phyloP scores from a whole-genome alignment of 306 rosid genomes.

The Coriaria nepalensis region DNA sequence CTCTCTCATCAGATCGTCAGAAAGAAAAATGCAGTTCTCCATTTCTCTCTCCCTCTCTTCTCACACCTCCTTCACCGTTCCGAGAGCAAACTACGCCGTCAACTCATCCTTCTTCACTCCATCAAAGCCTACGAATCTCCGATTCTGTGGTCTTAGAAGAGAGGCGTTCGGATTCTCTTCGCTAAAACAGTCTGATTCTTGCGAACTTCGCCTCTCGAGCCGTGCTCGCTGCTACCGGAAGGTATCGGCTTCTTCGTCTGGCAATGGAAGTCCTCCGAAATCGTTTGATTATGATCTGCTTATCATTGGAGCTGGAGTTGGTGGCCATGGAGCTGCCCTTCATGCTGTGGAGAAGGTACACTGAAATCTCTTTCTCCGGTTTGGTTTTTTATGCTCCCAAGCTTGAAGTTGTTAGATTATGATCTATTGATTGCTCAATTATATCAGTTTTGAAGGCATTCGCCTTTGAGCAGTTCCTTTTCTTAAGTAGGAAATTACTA shows the following conservation, averaged over 20 bases:
- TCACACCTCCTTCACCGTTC: conserved; percentile 26
- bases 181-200: conserved; percentile 16
- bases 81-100: conserved; percentile 30
- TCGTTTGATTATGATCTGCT: conserved; percentile 83
- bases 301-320: conserved; percentile 95
- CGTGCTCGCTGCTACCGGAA: conserved; percentile 8
- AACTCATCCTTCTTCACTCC: conserved; percentile 9
- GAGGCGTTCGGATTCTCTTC: conserved; percentile 54
- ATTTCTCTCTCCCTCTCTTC: conserved; percentile 56
- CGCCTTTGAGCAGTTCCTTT: neutral
- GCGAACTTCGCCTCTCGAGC: conserved; percentile 15
- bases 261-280: conserved; percentile 55
- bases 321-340: conserved; percentile 95
- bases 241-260: conserved; percentile 39
- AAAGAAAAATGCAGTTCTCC: conserved; percentile 55
- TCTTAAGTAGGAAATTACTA: neutral
- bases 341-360: conserved; percentile 91
- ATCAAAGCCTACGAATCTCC: conserved; percentile 39
- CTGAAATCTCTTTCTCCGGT: neutral
- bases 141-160: conserved; percentile 70
- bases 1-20: neutral
- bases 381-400: neutral
- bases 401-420: neutral
- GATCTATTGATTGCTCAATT: conserved; percentile 1
- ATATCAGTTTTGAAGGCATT: neutral